These are phyloP conservation scores for Veloboletus limbatus DNA, from an alignment of 1,284 basidiomycete genomes.

Conservation along the genomic window DNA sequence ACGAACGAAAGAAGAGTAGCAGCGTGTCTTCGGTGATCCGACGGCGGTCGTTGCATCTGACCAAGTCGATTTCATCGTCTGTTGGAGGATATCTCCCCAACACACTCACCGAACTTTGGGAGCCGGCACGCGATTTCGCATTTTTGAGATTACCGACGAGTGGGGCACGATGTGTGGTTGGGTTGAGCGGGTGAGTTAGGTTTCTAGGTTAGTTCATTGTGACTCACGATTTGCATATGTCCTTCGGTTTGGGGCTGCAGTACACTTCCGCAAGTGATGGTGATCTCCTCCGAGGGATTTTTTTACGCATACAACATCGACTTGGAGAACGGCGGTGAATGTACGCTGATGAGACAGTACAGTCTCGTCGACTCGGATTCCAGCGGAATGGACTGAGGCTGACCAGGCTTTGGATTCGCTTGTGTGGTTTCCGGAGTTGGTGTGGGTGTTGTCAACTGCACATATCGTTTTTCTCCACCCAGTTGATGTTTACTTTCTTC, in stretches of 20 bases:
- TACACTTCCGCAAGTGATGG: conserved; percentile 96
- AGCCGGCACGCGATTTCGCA: conserved; percentile 94
- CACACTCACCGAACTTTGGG: conserved; percentile 95
- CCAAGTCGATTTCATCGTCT: conserved; percentile 76
- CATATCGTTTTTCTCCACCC: neutral
- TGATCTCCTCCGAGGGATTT: conserved; percentile 91
- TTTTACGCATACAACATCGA: conserved; percentile 97
- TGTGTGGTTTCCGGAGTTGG: no score
- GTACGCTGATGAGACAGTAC: conserved; percentile 92
- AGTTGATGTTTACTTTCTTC: no score
- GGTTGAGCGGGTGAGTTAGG: conserved; percentile 81
- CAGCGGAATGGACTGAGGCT: conserved; percentile 28
- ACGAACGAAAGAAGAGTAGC: conserved; percentile 58
- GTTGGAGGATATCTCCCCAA: conserved; percentile 91
- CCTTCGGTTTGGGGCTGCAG: no score
- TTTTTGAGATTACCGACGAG: conserved; percentile 84
- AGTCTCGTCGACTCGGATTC: conserved; percentile 45
- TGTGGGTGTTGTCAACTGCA: neutral
- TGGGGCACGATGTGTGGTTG: conserved; percentile 81
- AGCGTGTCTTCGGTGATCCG: conserved; percentile 66
- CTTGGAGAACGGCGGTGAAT: conserved; percentile 94
- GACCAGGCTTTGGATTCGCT: no score
- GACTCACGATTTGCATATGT: no score
- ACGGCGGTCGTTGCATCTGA: conserved; percentile 73
- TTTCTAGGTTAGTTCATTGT: no score